Evolutionary conservation across 306 rosid species (phyloP).

Genomic region (apple (Malus domestica)): DNA sequence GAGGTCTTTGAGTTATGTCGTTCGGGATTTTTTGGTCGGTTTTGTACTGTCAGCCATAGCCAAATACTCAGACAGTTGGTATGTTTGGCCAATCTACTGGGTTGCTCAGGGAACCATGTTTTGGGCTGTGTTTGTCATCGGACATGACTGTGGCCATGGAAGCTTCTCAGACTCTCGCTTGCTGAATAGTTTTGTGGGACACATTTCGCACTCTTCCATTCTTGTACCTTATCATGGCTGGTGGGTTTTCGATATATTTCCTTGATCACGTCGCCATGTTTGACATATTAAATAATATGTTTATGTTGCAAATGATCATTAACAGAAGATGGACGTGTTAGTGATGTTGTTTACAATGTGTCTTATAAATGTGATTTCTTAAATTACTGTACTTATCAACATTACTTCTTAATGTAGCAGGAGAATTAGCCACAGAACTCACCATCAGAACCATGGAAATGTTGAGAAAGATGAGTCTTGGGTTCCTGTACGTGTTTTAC

Average conservation of each 20-base stretch:
- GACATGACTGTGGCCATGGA: neutral
- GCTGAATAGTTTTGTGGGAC: neutral
- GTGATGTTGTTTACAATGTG: neutral
- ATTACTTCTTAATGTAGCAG: constrained; percentile 18
- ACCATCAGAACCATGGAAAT: constrained; percentile 87
- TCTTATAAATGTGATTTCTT: neutral
- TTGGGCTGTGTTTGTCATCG: neutral
- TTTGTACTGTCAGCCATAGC: neutral
- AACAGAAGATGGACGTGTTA: neutral
- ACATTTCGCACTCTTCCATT: neutral
- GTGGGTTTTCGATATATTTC: constrained; percentile 6
- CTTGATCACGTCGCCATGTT: neutral
- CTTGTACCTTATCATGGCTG: constrained; percentile 27
- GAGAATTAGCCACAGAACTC: constrained; percentile 88
- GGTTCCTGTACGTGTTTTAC: constrained; percentile 63
- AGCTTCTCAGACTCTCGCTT: neutral
- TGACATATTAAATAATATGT: neutral
- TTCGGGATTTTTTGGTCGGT: neutral
- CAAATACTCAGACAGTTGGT: neutral
- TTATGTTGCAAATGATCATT: neutral
- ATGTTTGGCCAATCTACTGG: neutral
- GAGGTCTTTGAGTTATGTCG: neutral
- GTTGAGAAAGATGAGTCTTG: constrained; percentile 89
- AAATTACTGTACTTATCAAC: neutral
- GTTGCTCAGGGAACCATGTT: neutral